Evolutionary conservation across 176 grass and related monocot genomes (phyloP).

Genomic region (Bromus sterilis): DNA sequence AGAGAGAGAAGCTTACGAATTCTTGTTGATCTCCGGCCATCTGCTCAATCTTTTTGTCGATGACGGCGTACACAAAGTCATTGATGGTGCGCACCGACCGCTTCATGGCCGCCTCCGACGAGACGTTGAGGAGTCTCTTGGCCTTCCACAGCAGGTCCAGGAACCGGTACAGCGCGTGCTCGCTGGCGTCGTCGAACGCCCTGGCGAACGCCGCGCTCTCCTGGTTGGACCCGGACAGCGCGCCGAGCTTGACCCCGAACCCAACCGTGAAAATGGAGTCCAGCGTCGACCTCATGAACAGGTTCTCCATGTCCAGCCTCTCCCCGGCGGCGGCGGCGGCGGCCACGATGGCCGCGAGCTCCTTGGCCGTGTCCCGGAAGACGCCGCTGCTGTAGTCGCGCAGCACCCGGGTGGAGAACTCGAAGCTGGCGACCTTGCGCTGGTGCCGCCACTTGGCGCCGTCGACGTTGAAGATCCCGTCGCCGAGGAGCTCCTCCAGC

Average conservation of each 20-base stretch:
- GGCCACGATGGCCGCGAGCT: conserved; percentile 35
- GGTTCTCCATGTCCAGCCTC: conserved; percentile 39
- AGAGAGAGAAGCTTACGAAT: too few species aligned
- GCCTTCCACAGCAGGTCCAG: conserved; percentile 59
- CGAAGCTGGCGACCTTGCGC: conserved; percentile 59
- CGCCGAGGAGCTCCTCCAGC: conserved; percentile 55
- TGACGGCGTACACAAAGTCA: conserved; percentile 47
- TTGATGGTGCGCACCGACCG: conserved; percentile 42
- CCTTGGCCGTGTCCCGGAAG: conserved; percentile 39
- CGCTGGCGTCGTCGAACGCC: conserved; percentile 62
- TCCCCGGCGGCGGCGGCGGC: not conserved
- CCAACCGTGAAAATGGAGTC: conserved; percentile 66
- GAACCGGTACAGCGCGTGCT: conserved; percentile 34
- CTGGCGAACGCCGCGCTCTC: conserved; percentile 34
- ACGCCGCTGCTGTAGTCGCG: conserved; percentile 61
- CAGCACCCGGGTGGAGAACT: conserved; percentile 53
- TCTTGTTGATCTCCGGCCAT: conserved; percentile 8
- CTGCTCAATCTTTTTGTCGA: conserved; percentile 37
- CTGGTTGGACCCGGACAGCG: conserved; percentile 13
- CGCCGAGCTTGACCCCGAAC: conserved; percentile 47
- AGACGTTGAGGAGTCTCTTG: conserved; percentile 47
- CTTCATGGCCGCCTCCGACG: conserved; percentile 58
- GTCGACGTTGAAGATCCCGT: conserved; percentile 77
- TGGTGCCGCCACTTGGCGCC: conserved; percentile 67
- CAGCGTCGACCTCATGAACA: conserved; percentile 62